Evolutionary conservation across 495 filamentous ascomycete species (phyloP).

Genomic region (Hypomontagnella submonticulosa): DNA sequence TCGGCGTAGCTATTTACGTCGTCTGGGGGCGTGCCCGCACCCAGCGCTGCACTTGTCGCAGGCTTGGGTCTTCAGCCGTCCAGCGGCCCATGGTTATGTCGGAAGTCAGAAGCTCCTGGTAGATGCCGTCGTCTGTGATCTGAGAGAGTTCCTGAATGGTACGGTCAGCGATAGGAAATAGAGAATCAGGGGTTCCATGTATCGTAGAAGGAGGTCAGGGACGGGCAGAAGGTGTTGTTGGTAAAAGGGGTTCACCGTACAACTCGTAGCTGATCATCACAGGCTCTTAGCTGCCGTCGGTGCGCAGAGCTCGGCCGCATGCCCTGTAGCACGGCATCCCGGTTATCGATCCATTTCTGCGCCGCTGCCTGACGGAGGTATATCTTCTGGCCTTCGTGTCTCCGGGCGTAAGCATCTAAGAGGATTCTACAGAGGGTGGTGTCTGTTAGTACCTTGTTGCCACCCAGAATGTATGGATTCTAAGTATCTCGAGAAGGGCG

Average conservation of each 20-base stretch:
- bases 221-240: neutral
- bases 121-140: constrained; percentile 74
- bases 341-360: constrained; percentile 81
- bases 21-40: constrained; percentile 55
- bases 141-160: constrained; percentile 70
- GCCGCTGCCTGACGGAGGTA: constrained; percentile 82
- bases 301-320: constrained; percentile 68
- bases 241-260: constrained; percentile 58
- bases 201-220: neutral
- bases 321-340: constrained; percentile 73
- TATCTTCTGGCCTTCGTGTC: constrained; percentile 87
- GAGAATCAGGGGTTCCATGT: neutral
- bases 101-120: constrained; percentile 70
- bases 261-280: constrained; percentile 68
- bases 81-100: constrained; percentile 77
- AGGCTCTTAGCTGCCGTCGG: constrained; percentile 65
- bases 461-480: neutral
- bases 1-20: constrained; percentile 27
- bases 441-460: constrained; percentile 34
- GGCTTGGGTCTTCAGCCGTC: constrained; percentile 76
- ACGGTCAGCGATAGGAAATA: constrained; percentile 29
- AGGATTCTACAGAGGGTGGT: constrained; percentile 67
- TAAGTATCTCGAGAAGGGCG: neutral
- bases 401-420: constrained; percentile 78
- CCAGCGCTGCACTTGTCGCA: constrained; percentile 63